Conservation (phyloP, 2,329 filamentous ascomycete species). For the Cyphellophora europaea region DNA sequence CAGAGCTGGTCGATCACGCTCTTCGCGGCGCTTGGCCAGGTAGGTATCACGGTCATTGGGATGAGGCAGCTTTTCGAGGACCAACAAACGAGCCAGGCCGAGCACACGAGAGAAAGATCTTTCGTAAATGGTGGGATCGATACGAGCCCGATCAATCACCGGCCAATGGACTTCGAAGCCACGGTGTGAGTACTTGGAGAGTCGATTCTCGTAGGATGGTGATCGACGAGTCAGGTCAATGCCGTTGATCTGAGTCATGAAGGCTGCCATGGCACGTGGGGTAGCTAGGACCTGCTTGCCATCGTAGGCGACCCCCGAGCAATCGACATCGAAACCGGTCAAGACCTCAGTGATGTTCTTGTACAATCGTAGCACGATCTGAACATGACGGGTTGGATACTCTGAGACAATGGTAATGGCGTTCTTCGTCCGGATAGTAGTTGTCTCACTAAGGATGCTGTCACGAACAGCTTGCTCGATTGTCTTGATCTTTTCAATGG, state of each 20-base stretch:
- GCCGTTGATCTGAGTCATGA: slow-evolving; percentile 73
- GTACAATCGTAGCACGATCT: slow-evolving; percentile 80
- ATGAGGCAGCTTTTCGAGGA: slow-evolving; percentile 69
- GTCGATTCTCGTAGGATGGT: slow-evolving; percentile 77
- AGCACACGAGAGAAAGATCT: slow-evolving; percentile 66
- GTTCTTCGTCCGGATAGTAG: slow-evolving; percentile 76
- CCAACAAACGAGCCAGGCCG: slow-evolving; percentile 68
- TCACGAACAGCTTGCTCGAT: slow-evolving; percentile 70
- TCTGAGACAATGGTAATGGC: slow-evolving; percentile 78
- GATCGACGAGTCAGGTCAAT: slow-evolving; percentile 71
- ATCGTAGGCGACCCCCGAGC: slow-evolving; percentile 70
- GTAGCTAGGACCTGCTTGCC: slow-evolving; percentile 71
- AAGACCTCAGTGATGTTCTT: slow-evolving; percentile 76
- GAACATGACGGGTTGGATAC: slow-evolving; percentile 74
- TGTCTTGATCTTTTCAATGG: slow-evolving; percentile 72
- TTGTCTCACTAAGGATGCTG: slow-evolving; percentile 72
- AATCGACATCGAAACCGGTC: slow-evolving; percentile 82
- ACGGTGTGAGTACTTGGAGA: slow-evolving; percentile 75
- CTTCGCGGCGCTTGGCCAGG: slow-evolving; percentile 57
- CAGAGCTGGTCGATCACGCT: slow-evolving; percentile 57
- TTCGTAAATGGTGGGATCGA: slow-evolving; percentile 84
- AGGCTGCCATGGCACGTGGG: slow-evolving; percentile 67
- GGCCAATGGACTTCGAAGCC: slow-evolving; percentile 81
- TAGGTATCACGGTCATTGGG: slow-evolving; percentile 60
- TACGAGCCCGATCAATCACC: slow-evolving; percentile 59